Evolutionary conservation across 805 yeast genomes (phyloP).

Genomic region (Komagataella pastoris): DNA sequence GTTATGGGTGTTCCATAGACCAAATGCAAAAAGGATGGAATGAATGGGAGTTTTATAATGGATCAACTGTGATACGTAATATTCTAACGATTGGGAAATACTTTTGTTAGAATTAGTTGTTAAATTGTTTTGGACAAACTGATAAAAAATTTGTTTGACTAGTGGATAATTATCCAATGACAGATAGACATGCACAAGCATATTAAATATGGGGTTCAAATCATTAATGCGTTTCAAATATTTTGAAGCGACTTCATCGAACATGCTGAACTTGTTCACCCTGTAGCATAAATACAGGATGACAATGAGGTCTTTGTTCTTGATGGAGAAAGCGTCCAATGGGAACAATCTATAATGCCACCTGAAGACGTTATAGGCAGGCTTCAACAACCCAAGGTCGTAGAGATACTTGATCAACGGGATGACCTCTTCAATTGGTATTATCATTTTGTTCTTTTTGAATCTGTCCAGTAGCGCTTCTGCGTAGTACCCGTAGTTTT

Average conservation of each 20-base stretch:
- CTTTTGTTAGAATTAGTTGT: not conserved
- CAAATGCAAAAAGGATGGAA: not conserved
- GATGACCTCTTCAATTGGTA: not conserved
- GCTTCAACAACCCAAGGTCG: not conserved
- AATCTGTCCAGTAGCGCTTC: not conserved
- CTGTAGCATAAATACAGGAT: not conserved
- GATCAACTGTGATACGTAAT: not conserved
- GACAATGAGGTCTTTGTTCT: not conserved
- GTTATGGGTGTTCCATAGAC: not conserved
- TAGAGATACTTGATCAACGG: not conserved
- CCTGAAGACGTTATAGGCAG: not conserved
- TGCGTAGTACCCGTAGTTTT: not conserved
- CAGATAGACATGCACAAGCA: not conserved
- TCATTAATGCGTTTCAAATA: not conserved
- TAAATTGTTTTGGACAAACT: not conserved
- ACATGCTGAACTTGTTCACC: not conserved
- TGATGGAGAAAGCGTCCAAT: not conserved
- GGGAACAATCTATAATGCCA: not conserved
- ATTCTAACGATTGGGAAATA: not conserved
- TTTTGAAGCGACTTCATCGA: not conserved
- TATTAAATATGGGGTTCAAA: not conserved
- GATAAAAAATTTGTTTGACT: not conserved
- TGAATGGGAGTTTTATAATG: not conserved
- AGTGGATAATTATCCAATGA: not conserved
- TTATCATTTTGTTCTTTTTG: not conserved